Evolutionary conservation across 2,329 filamentous ascomycete genomes (phyloP).

Genomic region (Aspergillus sojae): DNA sequence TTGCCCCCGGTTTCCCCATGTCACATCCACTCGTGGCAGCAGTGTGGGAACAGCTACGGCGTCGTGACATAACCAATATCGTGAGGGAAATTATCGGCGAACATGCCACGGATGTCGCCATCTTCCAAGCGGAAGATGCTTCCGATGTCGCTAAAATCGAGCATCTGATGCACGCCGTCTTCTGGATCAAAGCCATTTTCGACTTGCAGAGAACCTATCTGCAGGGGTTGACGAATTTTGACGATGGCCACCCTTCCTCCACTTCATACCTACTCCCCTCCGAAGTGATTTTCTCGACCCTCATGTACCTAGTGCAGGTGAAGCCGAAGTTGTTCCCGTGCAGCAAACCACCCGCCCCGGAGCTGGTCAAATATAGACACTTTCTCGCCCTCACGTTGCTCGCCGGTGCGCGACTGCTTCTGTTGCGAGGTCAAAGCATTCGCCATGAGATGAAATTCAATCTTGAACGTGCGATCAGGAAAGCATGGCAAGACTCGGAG

Average conservation of each 20-base stretch:
- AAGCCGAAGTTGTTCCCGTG: constrained; percentile 35
- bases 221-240: constrained; percentile 28
- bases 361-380: constrained; percentile 21
- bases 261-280: constrained; percentile 33
- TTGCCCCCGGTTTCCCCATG: constrained; percentile 22
- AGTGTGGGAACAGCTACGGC: constrained; percentile 39
- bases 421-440: constrained; percentile 33
- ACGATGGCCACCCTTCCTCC: constrained; percentile 34
- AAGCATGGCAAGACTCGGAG: constrained; percentile 37
- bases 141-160: constrained; percentile 22
- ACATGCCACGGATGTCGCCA: constrained; percentile 33
- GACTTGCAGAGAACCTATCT: constrained; percentile 39
- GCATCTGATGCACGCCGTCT: constrained; percentile 30
- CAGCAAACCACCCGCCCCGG: constrained; percentile 26
- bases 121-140: constrained; percentile 26
- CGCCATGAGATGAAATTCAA: constrained; percentile 30
- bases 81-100: constrained; percentile 40
- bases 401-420: constrained; percentile 37
- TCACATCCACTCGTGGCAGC: constrained; percentile 37
- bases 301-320: constrained; percentile 38
- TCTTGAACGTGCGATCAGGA: constrained; percentile 34
- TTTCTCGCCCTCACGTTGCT: constrained; percentile 31
- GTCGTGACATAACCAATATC: constrained; percentile 37
- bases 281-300: constrained; percentile 35
- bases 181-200: constrained; percentile 42